A percentile compares a stretch with the other conserved stretches of the same genome.
Evolutionary conservation across 2,329 filamentous ascomycete genomes (phyloP).

Genomic region (Hysterium pulicare): DNA sequence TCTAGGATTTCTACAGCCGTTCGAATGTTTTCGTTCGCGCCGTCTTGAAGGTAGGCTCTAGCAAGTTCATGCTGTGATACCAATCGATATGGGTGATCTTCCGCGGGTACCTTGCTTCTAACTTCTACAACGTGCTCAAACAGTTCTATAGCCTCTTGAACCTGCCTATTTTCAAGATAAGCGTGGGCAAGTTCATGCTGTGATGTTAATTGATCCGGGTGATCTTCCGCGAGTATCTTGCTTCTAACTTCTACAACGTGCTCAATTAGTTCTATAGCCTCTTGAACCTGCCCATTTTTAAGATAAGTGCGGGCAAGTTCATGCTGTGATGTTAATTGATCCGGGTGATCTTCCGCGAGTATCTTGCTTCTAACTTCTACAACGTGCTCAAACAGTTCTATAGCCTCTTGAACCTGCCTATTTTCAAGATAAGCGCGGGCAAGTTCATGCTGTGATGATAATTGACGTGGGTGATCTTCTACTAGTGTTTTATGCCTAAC

Average conservation of each 20-base stretch:
- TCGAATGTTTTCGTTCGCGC: neutral
- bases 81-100: neutral
- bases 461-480: neutral
- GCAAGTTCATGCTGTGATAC: neutral
- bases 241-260: constrained; percentile 2
- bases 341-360: constrained; percentile 9
- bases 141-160: constrained; percentile 7
- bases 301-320: constrained; percentile 8
- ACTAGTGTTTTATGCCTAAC: neutral
- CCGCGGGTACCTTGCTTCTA: neutral
- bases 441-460: constrained; percentile 1
- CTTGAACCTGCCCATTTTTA: neutral
- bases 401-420: neutral
- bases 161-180: neutral
- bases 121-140: constrained; percentile 9
- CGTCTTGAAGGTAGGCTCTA: neutral
- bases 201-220: neutral
- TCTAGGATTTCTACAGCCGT: neutral
- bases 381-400: constrained; percentile 1
- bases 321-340: constrained; percentile 10
- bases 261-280: constrained; percentile 10
- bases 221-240: neutral
- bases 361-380: constrained; percentile 5
- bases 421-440: neutral
- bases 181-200: neutral